These are phyloP conservation scores for Macrophomina phaseolina DNA, from an alignment of 2,329 filamentous ascomycete genomes.

Conservation along the genomic window DNA sequence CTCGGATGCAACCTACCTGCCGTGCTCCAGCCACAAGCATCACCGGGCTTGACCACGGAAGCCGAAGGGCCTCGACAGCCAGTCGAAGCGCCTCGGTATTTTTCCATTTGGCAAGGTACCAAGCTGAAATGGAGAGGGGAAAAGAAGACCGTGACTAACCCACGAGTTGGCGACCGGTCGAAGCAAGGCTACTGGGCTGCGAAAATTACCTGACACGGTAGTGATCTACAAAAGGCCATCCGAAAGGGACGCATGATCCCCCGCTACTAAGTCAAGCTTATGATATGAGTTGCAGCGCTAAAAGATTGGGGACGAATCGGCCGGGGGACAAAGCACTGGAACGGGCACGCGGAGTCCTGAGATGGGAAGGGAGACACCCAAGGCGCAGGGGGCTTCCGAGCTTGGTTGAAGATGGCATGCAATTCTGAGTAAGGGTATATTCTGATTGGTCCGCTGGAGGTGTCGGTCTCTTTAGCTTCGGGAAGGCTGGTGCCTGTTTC, in stretches of 20 bases:
- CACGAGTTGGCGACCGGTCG: not conserved
- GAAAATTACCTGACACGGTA: not conserved
- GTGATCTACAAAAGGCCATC: not conserved
- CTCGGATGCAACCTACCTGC: not conserved
- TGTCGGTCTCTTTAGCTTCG: not conserved
- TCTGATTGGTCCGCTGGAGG: not conserved
- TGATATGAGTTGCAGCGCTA: constrained; percentile 9
- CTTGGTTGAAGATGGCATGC: not conserved
- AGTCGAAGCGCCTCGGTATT: constrained; percentile 14
- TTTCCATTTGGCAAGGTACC: not conserved
- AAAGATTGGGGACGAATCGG: not conserved
- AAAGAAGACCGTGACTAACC: not conserved
- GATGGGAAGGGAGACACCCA: not conserved
- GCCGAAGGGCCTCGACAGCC: not conserved
- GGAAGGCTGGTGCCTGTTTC: not conserved
- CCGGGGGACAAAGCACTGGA: not conserved
- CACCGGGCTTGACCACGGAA: not conserved
- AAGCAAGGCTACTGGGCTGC: not conserved
- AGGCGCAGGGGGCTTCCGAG: not conserved
- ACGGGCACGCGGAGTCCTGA: not conserved
- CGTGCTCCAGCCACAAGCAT: not conserved
- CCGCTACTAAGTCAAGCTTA: constrained; percentile 1
- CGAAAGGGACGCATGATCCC: not conserved
- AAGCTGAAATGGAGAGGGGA: not conserved
- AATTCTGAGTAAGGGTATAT: not conserved